Conservation (phyloP, 2,329 filamentous ascomycete species). For the Saccharata proteae region DNA sequence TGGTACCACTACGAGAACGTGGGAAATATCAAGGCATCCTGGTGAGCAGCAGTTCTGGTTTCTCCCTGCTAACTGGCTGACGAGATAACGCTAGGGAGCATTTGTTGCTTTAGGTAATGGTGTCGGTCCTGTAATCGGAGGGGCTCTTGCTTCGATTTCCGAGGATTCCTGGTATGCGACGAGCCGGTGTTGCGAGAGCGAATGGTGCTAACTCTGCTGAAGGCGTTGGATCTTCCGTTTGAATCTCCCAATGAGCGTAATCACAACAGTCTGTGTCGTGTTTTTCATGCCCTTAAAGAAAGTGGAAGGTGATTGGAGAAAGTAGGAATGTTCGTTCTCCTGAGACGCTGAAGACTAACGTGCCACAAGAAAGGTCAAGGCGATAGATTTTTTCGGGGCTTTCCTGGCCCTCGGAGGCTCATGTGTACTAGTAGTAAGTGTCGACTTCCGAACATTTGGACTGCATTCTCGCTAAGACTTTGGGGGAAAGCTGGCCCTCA, state of each 20-base stretch:
- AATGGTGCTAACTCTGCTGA: background rate
- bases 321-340: conserved; percentile 4
- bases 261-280: conserved; percentile 36
- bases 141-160: conserved; percentile 29
- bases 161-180: conserved; percentile 10
- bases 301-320: conserved; percentile 38
- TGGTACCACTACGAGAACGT: conserved; percentile 18
- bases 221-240: conserved; percentile 20
- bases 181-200: background rate
- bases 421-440: conserved; percentile 29
- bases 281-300: conserved; percentile 47
- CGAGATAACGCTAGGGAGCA: conserved; percentile 26
- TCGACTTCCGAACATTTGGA: conserved; percentile 29
- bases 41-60: conserved; percentile 9
- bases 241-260: conserved; percentile 39
- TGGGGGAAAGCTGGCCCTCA: conserved; percentile 13
- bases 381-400: conserved; percentile 40
- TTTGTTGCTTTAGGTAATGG: conserved; percentile 43
- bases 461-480: conserved; percentile 29
- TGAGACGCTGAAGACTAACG: conserved; percentile 11
- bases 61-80: background rate
- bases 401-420: conserved; percentile 35
- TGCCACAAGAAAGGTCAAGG: conserved; percentile 30
- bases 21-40: conserved; percentile 16
- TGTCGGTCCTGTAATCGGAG: conserved; percentile 43